Conservation (phyloP, 805 yeast genomes). For the Candida suzukii region DNA sequence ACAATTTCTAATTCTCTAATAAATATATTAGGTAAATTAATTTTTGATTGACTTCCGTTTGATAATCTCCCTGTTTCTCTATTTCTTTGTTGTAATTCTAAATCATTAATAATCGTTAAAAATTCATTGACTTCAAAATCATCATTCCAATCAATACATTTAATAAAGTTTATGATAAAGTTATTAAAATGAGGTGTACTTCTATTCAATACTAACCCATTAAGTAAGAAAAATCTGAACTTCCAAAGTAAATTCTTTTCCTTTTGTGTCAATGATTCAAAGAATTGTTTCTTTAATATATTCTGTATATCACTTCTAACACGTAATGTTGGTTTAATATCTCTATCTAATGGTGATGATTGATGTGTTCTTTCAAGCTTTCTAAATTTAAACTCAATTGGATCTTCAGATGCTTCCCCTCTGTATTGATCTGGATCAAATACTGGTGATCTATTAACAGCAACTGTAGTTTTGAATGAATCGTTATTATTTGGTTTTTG, state of each 20-base stretch:
- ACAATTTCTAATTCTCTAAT: conserved; percentile 26
- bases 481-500: neutral
- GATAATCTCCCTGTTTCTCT: neutral
- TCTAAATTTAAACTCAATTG: conserved; percentile 83
- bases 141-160: conserved; percentile 85
- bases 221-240: conserved; percentile 73
- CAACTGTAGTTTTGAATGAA: neutral
- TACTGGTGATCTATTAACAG: conserved; percentile 23
- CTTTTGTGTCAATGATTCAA: conserved; percentile 68
- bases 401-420: conserved; percentile 48
- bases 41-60: neutral
- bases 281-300: conserved; percentile 75
- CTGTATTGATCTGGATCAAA: conserved; percentile 63
- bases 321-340: conserved; percentile 81
- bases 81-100: conserved; percentile 10
- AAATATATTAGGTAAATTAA: conserved; percentile 17
- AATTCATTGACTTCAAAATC: conserved; percentile 76
- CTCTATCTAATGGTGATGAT: conserved; percentile 70
- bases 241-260: conserved; percentile 90
- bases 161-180: conserved; percentile 56
- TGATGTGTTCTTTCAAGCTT: conserved; percentile 79
- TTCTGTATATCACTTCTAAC: conserved; percentile 64
- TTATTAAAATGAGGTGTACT: conserved; percentile 28
- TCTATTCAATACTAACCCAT: conserved; percentile 33
- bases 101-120: conserved; percentile 31